phyloP scores from a whole-genome alignment of 441 rosid species.

The Croton laevigatus region DNA sequence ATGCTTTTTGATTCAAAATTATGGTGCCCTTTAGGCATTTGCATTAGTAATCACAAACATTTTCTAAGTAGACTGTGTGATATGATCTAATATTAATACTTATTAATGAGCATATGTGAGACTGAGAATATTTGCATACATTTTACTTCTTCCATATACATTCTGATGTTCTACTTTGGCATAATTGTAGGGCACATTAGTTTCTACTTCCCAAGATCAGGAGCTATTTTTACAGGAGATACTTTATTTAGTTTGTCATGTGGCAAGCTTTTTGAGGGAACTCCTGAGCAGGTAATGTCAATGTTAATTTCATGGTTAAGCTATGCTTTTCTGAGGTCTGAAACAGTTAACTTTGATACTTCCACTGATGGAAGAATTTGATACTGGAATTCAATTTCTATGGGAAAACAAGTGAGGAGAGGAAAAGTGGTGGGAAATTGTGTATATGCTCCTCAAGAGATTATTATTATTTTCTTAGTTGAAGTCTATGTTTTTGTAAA shows the following conservation, averaged over 20 bases:
- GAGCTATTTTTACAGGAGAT: constrained; percentile 89
- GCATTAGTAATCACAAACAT: not conserved
- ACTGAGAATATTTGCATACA: not conserved
- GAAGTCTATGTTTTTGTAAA: not conserved
- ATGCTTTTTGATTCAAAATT: not conserved
- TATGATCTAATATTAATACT: not conserved
- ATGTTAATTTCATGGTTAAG: not conserved
- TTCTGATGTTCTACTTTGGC: constrained; percentile 20
- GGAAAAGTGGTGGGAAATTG: not conserved
- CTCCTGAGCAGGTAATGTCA: constrained; percentile 76
- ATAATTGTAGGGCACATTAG: constrained; percentile 81
- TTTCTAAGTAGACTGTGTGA: not conserved
- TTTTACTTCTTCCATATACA: not conserved
- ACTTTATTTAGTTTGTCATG: constrained; percentile 96
- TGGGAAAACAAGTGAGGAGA: not conserved
- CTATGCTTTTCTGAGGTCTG: not conserved
- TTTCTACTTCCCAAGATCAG: constrained; percentile 90
- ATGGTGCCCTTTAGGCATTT: not conserved
- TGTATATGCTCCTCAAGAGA: not conserved
- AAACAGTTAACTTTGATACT: not conserved
- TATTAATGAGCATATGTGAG: not conserved
- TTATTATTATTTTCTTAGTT: not conserved
- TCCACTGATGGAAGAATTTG: not conserved
- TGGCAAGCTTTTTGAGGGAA: constrained; percentile 95
- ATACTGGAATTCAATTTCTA: not conserved